phyloP scores from a whole-genome alignment of 2,329 filamentous ascomycete species.

The Teratosphaeria nubilosa region DNA sequence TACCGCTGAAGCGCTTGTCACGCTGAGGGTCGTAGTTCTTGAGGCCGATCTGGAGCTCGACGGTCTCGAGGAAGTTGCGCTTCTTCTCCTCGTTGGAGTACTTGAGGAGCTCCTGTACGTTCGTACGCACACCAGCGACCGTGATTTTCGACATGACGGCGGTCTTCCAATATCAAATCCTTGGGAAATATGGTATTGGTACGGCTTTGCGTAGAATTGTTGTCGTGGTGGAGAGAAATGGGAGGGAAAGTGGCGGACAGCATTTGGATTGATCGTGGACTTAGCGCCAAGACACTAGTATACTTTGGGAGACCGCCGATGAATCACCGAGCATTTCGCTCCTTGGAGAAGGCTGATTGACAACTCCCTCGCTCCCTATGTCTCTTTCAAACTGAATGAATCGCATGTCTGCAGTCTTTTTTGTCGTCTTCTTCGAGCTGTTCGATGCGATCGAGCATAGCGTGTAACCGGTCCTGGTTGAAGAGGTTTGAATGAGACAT shows the following conservation, averaged over 20 bases:
- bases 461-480: too few relatives aligned
- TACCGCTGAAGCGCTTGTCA: conserved; percentile 99
- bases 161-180: conserved; percentile 39
- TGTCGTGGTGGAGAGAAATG: conserved; percentile 10
- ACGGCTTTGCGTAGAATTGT: conserved; percentile 24
- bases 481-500: too few relatives aligned
- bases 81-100: conserved; percentile 53
- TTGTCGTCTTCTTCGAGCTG: too few relatives aligned
- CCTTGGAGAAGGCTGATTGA: too few relatives aligned
- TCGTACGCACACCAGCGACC: conserved; percentile 84
- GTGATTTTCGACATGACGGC: conserved; percentile 67
- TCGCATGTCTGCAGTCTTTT: too few relatives aligned
- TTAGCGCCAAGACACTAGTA: conserved; percentile 1
- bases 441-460: too few relatives aligned
- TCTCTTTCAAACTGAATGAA: too few relatives aligned
- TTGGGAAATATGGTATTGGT: conserved; percentile 20
- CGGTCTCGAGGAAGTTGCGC: conserved; percentile 40
- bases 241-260: background rate
- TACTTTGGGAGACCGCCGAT: background rate
- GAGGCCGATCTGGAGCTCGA: conserved; percentile 76
- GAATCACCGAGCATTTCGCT: background rate
- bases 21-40: conserved; percentile 98
- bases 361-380: too few relatives aligned
- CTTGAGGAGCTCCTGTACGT: conserved; percentile 87
- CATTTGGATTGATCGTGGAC: background rate